These are phyloP conservation scores for Erythrophleum ivorense DNA, from an alignment of 331 rosid genomes.

Conservation along the genomic window DNA sequence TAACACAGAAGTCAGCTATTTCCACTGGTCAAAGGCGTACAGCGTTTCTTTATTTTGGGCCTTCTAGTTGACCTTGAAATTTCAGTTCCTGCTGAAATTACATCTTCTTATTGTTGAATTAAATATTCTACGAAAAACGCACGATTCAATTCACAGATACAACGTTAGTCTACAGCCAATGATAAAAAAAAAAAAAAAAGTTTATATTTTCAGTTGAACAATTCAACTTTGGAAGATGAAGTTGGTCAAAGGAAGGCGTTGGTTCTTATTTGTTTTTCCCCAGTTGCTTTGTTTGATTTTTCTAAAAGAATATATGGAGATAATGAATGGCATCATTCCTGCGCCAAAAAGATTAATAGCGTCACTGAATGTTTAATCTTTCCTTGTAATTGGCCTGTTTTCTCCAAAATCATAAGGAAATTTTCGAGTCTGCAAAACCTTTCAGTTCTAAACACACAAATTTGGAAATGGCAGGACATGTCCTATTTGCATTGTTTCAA, in stretches of 20 bases:
- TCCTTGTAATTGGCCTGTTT: conserved; percentile 2
- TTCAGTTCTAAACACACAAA: conserved; percentile 2
- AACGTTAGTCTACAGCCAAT: not conserved
- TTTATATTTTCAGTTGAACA: not conserved
- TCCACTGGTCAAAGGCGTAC: not conserved
- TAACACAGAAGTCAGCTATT: not conserved
- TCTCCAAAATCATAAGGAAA: conserved; percentile 11
- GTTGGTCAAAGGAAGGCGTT: not conserved
- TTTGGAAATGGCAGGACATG: conserved; percentile 34
- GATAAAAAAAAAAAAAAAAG: not conserved
- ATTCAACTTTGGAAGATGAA: conserved; percentile 29
- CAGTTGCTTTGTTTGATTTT: not conserved
- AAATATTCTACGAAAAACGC: not conserved
- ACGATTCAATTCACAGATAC: not conserved
- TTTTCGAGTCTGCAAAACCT: conserved; percentile 4
- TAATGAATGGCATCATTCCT: not conserved
- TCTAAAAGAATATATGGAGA: not conserved
- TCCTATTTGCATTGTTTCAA: conserved; percentile 22
- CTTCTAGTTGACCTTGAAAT: not conserved
- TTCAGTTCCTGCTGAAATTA: not conserved
- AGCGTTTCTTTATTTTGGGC: not conserved
- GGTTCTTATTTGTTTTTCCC: not conserved
- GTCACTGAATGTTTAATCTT: not conserved
- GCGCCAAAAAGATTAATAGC: not conserved
- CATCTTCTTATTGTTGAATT: not conserved